Evolutionary conservation across 345 rosid genomes (phyloP), one percentile per base, ranked within the genome.

Genomic region (Syzygium aromaticum): DNA sequence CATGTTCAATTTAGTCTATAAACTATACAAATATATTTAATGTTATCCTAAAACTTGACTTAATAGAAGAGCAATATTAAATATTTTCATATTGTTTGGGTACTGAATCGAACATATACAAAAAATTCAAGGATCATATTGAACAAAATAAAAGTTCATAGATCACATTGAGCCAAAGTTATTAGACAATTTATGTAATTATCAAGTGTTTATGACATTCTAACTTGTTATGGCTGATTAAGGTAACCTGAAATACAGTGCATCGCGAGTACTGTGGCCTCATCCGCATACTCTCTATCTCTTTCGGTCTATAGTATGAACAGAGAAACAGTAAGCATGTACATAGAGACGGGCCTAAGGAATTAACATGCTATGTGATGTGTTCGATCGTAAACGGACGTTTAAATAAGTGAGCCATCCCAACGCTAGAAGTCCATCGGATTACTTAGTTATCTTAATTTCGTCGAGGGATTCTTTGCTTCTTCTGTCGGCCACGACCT

Each of bases 41-140:
- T 11, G 11, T 11, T 57, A 0, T 57, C 27, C 2, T 0, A 4
- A n/a, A 57, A 57, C 0, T 57, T 25, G 0, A 57, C 0, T 57
- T 25, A 25, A 57, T 57, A 28, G 28, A 57, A 57, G 0, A 1
- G 25, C 11, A 57, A 57, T 2, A 57, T n/a, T 57, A 11, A 25
- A 57, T 25, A 57, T 5, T 25, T 22, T 57, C 25, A 25, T 5
- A 57, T 57, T 25, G 25, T n/a, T 11, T 7, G 2, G 0, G 14
- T 13, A 25, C 28, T 57, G 25, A 57, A 57, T 0, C 25, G 11
- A 57, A 25, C 11, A 25, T 25, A 0, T 57, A 57, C 15, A 0
- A 57, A 57, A 25, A 57, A 0, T 1, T 57, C 14, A 57, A 25
- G 3, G 11, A 57, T 11, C 1, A 25, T 0, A 10, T 57, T 2